Evolutionary conservation across 805 yeast genomes (phyloP).

Genomic region (Yarrowia sp.): DNA sequence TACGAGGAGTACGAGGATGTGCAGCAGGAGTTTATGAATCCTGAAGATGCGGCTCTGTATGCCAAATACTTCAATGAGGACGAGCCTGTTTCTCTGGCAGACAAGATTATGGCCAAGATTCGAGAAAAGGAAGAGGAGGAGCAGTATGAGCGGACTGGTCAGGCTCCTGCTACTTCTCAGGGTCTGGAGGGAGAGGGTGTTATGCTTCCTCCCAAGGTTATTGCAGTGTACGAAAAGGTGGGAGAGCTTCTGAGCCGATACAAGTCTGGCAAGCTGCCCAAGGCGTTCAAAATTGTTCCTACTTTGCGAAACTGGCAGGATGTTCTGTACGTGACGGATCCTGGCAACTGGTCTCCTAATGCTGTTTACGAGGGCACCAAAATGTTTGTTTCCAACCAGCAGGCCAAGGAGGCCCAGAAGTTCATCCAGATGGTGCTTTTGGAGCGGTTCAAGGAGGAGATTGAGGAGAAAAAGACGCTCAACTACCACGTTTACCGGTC

Average conservation of each 20-base stretch:
- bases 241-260: slow-evolving; percentile 83
- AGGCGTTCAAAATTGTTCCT: slow-evolving; percentile 91
- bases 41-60: slow-evolving; percentile 78
- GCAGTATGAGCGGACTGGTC: slow-evolving; percentile 32
- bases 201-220: slow-evolving; percentile 90
- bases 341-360: slow-evolving; percentile 91
- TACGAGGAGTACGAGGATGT: slow-evolving; percentile 45
- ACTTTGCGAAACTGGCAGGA: slow-evolving; percentile 94
- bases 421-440: slow-evolving; percentile 54
- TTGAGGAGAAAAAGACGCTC: slow-evolving; percentile 48
- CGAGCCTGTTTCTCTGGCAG: slow-evolving; percentile 56
- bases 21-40: slow-evolving; percentile 64
- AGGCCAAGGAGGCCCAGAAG: slow-evolving; percentile 82
- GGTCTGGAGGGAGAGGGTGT: slow-evolving; percentile 56
- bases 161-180: slow-evolving; percentile 30
- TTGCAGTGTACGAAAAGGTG: slow-evolving; percentile 88
- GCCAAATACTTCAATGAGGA: slow-evolving; percentile 53
- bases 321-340: slow-evolving; percentile 85
- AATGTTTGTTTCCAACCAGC: slow-evolving; percentile 79
- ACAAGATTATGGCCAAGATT: slow-evolving; percentile 86
- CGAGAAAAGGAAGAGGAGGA: slow-evolving; percentile 59
- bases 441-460: slow-evolving; percentile 43
- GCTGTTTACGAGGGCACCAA: slow-evolving; percentile 94
- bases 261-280: slow-evolving; percentile 96
- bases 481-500: slow-evolving; percentile 93